Conservation (phyloP, 306 rosid species). For the Cucumis cinereus region DNA sequence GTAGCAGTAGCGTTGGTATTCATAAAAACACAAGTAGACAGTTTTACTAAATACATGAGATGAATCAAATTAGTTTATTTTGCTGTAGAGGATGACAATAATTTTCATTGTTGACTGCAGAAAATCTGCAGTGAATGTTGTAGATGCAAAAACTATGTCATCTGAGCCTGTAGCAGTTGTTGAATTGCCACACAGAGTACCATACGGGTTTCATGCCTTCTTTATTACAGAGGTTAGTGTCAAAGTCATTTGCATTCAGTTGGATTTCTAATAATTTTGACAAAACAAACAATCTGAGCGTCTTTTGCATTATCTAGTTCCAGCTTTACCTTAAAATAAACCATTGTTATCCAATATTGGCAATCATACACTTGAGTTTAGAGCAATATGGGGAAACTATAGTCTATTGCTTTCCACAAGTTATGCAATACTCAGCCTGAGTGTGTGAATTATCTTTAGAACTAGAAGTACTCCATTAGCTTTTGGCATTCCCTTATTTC, state of each 20-base stretch:
- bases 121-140: constrained; percentile 53
- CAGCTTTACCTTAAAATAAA: background rate
- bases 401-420: background rate
- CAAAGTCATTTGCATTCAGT: background rate
- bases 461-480: background rate
- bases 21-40: background rate
- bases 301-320: background rate
- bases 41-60: background rate
- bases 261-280: background rate
- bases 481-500: background rate
- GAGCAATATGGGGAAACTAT: background rate
- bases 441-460: background rate
- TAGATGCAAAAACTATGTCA: constrained; percentile 88
- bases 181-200: constrained; percentile 78
- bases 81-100: background rate
- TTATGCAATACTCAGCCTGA: background rate
- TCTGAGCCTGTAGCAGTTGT: constrained; percentile 74
- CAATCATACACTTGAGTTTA: background rate
- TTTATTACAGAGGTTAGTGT: constrained; percentile 77
- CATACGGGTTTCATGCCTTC: constrained; percentile 88
- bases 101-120: constrained; percentile 25
- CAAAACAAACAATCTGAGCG: background rate
- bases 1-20: background rate
- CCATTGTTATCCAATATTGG: background rate
- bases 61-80: background rate